Percentiles rank a stretch among this genome's conserved stretches.
Evolutionary conservation across 345 rosid genomes (phyloP).

Genomic region (Salix brachista): DNA sequence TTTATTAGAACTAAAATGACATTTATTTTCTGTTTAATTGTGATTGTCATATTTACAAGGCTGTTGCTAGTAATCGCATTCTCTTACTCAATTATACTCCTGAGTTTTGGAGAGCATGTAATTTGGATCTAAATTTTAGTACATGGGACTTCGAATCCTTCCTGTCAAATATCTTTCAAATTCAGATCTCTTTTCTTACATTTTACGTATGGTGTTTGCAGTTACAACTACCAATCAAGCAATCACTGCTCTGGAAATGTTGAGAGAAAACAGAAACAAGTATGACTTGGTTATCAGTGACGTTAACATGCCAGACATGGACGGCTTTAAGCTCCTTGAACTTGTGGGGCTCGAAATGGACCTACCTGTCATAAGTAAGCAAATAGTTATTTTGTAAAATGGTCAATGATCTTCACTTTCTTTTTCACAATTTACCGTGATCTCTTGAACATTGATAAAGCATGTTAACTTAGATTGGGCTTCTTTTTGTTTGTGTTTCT

Average conservation of each 20-base stretch:
- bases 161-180: not conserved
- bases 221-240: constrained; percentile 63
- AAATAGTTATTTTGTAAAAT: not conserved
- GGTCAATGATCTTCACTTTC: not conserved
- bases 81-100: constrained; percentile 2
- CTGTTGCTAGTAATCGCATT: constrained; percentile 4
- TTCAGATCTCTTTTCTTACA: constrained; percentile 1
- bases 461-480: not conserved
- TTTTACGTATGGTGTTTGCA: constrained; percentile 25
- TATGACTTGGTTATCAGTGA: constrained; percentile 72
- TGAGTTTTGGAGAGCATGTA: not conserved
- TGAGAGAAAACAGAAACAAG: constrained; percentile 51
- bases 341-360: constrained; percentile 84
- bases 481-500: not conserved
- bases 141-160: not conserved
- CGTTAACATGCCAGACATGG: constrained; percentile 81
- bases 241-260: constrained; percentile 44
- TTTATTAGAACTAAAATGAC: not conserved
- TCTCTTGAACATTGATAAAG: not conserved
- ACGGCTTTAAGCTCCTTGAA: constrained; percentile 78
- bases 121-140: constrained; percentile 9
- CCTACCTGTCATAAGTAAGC: constrained; percentile 79
- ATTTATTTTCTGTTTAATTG: not conserved
- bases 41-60: not conserved
- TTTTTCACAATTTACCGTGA: not conserved